Evolutionary conservation across 768 basidiomycete species (phyloP), one percentile per base, ranked within the genome.

Genomic region (Suillus brevipes): DNA sequence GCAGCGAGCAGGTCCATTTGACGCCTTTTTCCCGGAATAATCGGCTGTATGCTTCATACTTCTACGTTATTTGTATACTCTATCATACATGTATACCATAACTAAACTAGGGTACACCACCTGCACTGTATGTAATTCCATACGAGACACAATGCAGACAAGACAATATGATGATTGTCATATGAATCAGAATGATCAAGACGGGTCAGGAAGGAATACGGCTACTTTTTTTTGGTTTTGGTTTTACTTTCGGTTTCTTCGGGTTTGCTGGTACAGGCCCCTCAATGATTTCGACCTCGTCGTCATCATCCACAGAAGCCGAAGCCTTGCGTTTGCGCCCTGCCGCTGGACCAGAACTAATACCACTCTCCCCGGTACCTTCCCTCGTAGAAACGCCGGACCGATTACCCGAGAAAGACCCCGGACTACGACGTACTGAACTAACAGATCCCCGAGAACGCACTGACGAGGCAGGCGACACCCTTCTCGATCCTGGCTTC

Each of bases 201-300:
- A 43, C 12, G 18, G 28, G 10, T 20, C 20, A 20, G 18, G 25
- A 38, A 28, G 10, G 7, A 31, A 31, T 20, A 28, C 0, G 7
- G 5, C 71, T 73, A 81, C 68, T 77, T 77, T 69, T 81, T 86
- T 79, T 85, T 7, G 78, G 74, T 50, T 78, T 82, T 14, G 78
- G 66, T 69, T 80, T 85, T 6, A 74, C 62, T 37, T 72, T 72
- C 23, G 59, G 20, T 53, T 75, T 77, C 70, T 78, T 83, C 69
- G 60, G 66, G 68, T 69, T 81, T 53, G 73, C 69, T 63, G 72
- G 64, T 9, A 79, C 66, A 12, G 85, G 79, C 0, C 82, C 85
- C 45, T 85, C 83, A 4, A 85, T 70, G 63, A 84, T 81, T 64
- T 85, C 84, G 18, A 85, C 73, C 31, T 88, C 87, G 65, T 87